Base-by-base conservation (phyloP, 78 protist genomes). In the Dictyostelium citrinum region DNA sequence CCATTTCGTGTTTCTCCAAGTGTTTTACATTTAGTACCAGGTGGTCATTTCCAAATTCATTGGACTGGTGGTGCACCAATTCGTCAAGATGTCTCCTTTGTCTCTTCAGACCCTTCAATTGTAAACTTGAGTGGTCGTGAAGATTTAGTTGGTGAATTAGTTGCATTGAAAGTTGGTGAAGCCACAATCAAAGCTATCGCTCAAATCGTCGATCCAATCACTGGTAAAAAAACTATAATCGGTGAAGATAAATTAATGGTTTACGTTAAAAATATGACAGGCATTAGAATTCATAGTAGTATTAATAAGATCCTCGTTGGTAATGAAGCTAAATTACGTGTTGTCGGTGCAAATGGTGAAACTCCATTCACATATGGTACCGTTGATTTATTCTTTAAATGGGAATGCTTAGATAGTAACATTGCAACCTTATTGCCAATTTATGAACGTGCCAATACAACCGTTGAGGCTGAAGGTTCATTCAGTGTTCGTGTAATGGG, bases 331-430 rank as follows among this genome's bases (percentile, higher is more conserved):
- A 88, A 88, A 72, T 24, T 88, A 10, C 60, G 93, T 33, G 93
- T 88, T 12, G 84, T 88, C 24, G 93, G 93, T 46, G 85, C 60
- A 29, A 88, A 88, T 45, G 93, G 93, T 20, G 93, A 88, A 35
- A 88, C 93, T 14, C 93, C 93, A 78, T 88, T 88, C 51, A 88
- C 93, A 2, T 88, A 88, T 49, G 93, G 93, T n/a, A 88, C 93
- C 9, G 93, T 88, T 24, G 93, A 88, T 37, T 58, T 88, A 27
- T 76, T 29, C 67, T 88, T 88, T n/a, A 78, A 46, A 22, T 88
- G 93, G 93, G 93, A 88, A 24, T 78, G 85, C 68, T 51, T 88
- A 5, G 93, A 88, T 35, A 64, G 61, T 14, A 75, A 74, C 33
- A 68, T 88, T 61, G 86, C 77, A 7, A 31, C 77, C 5, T 61